Evolutionary conservation across 2,329 filamentous ascomycete species (phyloP), one percentile per base, ranked within the genome.

Genomic region (Fusarium austroafricanum): DNA sequence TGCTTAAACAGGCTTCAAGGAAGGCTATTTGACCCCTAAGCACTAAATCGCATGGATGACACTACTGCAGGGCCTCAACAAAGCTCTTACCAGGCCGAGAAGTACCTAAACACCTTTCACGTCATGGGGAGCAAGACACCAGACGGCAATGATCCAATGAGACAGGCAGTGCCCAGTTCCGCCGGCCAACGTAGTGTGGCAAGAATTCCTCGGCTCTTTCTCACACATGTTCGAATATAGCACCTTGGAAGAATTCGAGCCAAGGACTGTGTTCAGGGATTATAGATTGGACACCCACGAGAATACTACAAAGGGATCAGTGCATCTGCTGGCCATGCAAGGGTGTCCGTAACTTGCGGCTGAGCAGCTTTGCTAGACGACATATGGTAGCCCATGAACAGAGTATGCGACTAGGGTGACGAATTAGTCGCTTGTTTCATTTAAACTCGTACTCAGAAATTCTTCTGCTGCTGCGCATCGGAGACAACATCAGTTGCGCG

Each of bases 331-430:
- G 52, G 55, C 58, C 33, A 52, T 46, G 45, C 37, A 33, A 35
- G 52, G 40, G 29, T 47, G 44, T n/a, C n/a, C n/a, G 43, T 21
- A 54, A 54, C 42, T 58, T 67, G 68, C 53, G 62, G 55, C 67
- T 62, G 63, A 61, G 58, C 23, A 55, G 56, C 44, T 56, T 49
- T 60, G 38, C 39, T 35, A n/a, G 35, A 43, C 28, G 47, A 43
- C 18, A 53, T 35, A n/a, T 33, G 56, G 31, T 17, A 35, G 31
- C 17, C 31, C 31, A 4, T 33, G 31, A 15, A 33, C 14, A 12
- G 31, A 35, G 31, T 47, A 63, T 72, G 60, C 62, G 67, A 67
- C 58, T 63, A 65, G 61, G 69, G 67, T 69, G 68, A 65, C 65
- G 55, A 69, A 49, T 51, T 46, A 58, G 55, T 65, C 67, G 62